phyloP scores from a whole-genome alignment of 1,284 basidiomycete species.

The Puccinia triticina region DNA sequence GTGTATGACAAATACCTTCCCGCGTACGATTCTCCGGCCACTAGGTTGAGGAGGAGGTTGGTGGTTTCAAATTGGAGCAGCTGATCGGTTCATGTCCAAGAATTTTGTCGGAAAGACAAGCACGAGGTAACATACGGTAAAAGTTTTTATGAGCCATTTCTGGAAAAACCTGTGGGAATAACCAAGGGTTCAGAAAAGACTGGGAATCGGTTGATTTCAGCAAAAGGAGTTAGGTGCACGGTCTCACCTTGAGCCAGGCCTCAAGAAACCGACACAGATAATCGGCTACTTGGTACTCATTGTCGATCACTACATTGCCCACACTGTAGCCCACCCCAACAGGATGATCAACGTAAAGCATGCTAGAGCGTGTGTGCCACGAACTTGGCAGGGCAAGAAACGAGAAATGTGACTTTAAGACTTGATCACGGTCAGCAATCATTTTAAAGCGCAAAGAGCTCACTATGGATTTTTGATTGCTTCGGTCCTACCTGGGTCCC shows the following conservation, averaged over 20 bases:
- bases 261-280: conserved; percentile 60
- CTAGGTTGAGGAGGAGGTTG: conserved; percentile 14
- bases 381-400: not conserved
- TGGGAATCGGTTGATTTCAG: not conserved
- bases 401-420: not conserved
- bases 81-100: not conserved
- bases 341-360: conserved; percentile 81
- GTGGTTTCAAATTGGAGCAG: not conserved
- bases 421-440: not conserved
- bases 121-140: conserved; percentile 4
- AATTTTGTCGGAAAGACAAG: not conserved
- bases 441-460: conserved; percentile 66
- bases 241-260: conserved; percentile 20
- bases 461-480: conserved; percentile 72
- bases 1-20: conserved; percentile 63
- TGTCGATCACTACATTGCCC: conserved; percentile 69
- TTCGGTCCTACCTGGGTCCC: conserved; percentile 70
- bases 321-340: conserved; percentile 79
- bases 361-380: conserved; percentile 32
- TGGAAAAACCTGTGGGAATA: conserved; percentile 12
- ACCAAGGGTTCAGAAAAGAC: not conserved
- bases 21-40: conserved; percentile 60
- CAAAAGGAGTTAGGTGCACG: no score
- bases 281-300: conserved; percentile 59
- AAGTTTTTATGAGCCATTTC: conserved; percentile 34